These are phyloP conservation scores for Puccinia triticina DNA, from an alignment of 1,284 basidiomycete genomes.

Conservation along the genomic window DNA sequence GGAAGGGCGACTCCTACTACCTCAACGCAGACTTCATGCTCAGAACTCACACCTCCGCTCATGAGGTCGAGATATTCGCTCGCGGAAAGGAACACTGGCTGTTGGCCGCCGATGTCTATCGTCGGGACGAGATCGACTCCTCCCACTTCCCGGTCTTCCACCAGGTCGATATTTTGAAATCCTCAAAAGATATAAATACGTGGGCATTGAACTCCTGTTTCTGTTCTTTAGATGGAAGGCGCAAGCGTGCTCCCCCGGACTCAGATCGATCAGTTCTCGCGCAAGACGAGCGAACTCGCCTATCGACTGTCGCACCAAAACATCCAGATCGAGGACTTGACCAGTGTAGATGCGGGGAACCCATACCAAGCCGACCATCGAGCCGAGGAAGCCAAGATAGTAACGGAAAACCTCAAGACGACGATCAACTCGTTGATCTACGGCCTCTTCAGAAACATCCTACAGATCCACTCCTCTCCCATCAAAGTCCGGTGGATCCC, in stretches of 20 bases:
- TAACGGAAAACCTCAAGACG: constrained; percentile 84
- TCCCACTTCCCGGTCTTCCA: constrained; percentile 98
- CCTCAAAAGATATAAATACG: neutral
- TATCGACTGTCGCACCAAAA: constrained; percentile 28
- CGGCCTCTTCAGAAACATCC: constrained; percentile 69
- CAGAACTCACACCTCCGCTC: constrained; percentile 94
- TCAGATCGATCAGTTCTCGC: constrained; percentile 56
- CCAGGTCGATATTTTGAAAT: constrained; percentile 59
- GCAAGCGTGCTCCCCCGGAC: constrained; percentile 73
- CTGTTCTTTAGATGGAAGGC: constrained; percentile 77
- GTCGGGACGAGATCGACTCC: constrained; percentile 95
- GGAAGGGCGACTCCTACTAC: constrained; percentile 91
- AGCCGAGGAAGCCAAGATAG: constrained; percentile 63
- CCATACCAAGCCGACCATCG: constrained; percentile 80
- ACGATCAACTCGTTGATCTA: constrained; percentile 86
- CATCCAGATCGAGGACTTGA: constrained; percentile 76
- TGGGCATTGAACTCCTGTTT: neutral
- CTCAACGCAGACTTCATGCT: constrained; percentile 87
- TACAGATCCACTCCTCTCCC: constrained; percentile 66
- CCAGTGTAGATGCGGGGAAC: constrained; percentile 69
- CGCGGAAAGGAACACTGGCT: constrained; percentile 80
- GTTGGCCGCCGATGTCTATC: constrained; percentile 95
- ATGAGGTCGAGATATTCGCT: constrained; percentile 90
- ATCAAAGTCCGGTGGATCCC: constrained; percentile 94
- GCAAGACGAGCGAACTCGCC: constrained; percentile 63